phyloP scores from a whole-genome alignment of 176 grass and related monocot genomes.

The Metroxylon sagu region DNA sequence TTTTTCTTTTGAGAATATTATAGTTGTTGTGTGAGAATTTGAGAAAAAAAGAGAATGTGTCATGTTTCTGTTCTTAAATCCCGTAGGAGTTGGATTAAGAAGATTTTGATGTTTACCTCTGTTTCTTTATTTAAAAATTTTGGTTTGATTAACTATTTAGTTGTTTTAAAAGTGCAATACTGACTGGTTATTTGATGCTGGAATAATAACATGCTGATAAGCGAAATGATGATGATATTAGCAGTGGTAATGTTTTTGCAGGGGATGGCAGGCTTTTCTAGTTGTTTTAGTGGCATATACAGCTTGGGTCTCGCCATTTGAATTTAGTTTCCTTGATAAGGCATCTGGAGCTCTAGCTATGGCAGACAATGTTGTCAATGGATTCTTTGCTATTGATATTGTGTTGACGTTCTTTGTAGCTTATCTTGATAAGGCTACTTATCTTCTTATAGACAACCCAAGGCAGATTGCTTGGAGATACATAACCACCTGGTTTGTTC shows the following conservation, averaged over 20 bases:
- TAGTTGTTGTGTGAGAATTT: too few species aligned
- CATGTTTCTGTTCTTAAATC: too few species aligned
- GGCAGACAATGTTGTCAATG: neutral
- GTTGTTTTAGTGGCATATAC: neutral
- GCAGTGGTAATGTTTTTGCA: neutral
- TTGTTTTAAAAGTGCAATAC: too few species aligned
- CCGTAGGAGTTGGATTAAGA: too few species aligned
- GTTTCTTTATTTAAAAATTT: too few species aligned
- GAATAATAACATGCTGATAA: neutral
- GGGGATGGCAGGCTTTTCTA: neutral
- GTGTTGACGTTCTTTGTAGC: neutral
- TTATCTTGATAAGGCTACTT: neutral
- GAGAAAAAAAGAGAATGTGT: too few species aligned
- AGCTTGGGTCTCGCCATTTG: neutral
- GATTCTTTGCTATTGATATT: slow-evolving; percentile 2
- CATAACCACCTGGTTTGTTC: neutral
- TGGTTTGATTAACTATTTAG: too few species aligned
- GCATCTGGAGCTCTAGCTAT: neutral
- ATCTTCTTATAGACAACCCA: neutral
- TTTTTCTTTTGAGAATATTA: too few species aligned
- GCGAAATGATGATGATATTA: too few species aligned
- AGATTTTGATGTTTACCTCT: too few species aligned
- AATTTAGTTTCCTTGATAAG: neutral
- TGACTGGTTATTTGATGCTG: neutral
- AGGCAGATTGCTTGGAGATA: neutral